Evolutionary conservation across 352 stramenopile species (phyloP).

Genomic region (Phytophthora pistaciae): DNA sequence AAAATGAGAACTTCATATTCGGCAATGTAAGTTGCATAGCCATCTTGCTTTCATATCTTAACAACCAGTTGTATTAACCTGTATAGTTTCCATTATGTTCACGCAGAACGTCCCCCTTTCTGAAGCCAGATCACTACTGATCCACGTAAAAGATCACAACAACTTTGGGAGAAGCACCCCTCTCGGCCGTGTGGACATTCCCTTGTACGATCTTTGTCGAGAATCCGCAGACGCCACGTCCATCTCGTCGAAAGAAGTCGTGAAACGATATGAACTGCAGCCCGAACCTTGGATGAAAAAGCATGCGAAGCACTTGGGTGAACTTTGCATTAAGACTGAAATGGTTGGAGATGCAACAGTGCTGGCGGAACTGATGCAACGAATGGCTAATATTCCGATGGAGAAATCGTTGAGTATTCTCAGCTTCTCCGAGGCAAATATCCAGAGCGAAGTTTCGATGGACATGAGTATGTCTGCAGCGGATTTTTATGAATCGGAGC

Average conservation of each 20-base stretch:
- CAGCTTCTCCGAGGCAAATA: conserved; percentile 59
- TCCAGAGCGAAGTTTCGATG: conserved; percentile 32
- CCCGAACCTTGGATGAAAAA: conserved; percentile 84
- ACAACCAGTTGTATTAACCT: not conserved
- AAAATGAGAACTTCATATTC: conserved; percentile 68
- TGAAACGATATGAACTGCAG: conserved; percentile 66
- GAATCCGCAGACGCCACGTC: conserved; percentile 62
- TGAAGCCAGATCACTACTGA: conserved; percentile 55
- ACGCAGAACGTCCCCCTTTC: conserved; percentile 54
- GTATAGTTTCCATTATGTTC: conserved; percentile 10
- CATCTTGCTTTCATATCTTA: not conserved
- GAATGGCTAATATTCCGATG: conserved; percentile 34
- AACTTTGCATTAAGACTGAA: conserved; percentile 77
- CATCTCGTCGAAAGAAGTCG: conserved; percentile 52
- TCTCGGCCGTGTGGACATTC: conserved; percentile 72
- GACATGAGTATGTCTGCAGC: conserved; percentile 10
- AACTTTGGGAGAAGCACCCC: conserved; percentile 69
- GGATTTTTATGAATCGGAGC: conserved; percentile 20
- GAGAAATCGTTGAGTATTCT: conserved; percentile 66
- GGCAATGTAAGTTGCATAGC: conserved; percentile 53
- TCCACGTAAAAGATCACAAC: conserved; percentile 85
- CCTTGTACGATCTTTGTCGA: conserved; percentile 66
- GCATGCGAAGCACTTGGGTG: conserved; percentile 55
- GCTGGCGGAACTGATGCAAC: conserved; percentile 65
- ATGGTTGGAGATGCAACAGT: conserved; percentile 64